Percentiles rank a stretch among this genome's conserved stretches.
Conservation (phyloP, 495 filamentous ascomycete species). For the Talaromyces liani region DNA sequence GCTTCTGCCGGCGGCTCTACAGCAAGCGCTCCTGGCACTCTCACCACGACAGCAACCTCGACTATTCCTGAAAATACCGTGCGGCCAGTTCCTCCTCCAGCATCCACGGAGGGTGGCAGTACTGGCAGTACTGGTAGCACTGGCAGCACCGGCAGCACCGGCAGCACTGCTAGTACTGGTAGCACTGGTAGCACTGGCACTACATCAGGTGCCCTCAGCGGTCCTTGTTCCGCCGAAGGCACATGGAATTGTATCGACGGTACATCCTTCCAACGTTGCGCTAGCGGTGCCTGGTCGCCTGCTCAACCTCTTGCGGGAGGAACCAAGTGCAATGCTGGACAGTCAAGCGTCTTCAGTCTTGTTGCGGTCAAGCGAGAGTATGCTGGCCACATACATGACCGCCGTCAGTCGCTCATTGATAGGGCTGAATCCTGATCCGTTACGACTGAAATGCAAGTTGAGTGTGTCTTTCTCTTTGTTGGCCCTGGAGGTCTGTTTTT, state of each 20-base stretch:
- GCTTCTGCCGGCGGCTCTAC: not conserved
- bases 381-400: not conserved
- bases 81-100: slow-evolving; percentile 11
- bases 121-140: too few species aligned
- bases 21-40: slow-evolving; percentile 6
- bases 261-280: slow-evolving; percentile 53
- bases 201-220: slow-evolving; percentile 21
- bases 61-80: slow-evolving; percentile 6
- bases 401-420: not conserved
- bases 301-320: slow-evolving; percentile 48
- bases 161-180: too few species aligned
- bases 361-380: slow-evolving; percentile 12
- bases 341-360: slow-evolving; percentile 35
- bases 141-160: too few species aligned
- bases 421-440: not conserved
- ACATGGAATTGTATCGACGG: slow-evolving; percentile 61
- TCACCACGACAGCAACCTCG: slow-evolving; percentile 9
- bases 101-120: slow-evolving; percentile 4
- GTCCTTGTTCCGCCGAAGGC: slow-evolving; percentile 32
- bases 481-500: slow-evolving; percentile 13
- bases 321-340: slow-evolving; percentile 50
- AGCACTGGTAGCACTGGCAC: not conserved
- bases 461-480: slow-evolving; percentile 10
- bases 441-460: not conserved
- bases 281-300: slow-evolving; percentile 51